phyloP scores from a whole-genome alignment of 768 basidiomycete genomes.

The Phallus indusiatus region DNA sequence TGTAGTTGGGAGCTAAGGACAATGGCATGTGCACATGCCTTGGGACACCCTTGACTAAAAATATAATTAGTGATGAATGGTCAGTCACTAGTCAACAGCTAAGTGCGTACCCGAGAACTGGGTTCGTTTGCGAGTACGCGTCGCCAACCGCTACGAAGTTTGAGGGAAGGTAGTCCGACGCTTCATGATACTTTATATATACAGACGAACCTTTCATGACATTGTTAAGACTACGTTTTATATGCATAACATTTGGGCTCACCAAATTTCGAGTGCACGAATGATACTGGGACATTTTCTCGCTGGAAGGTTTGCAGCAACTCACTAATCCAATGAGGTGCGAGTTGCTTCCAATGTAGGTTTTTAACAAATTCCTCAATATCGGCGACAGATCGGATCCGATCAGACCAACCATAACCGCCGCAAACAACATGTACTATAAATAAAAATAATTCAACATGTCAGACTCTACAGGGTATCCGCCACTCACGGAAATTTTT shows the following conservation, averaged over 20 bases:
- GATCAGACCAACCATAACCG: conserved; percentile 11
- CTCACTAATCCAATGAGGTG: conserved; percentile 10
- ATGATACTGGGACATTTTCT: neutral
- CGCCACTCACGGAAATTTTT: conserved; percentile 1
- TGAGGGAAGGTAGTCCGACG: conserved; percentile 11
- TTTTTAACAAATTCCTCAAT: conserved; percentile 3
- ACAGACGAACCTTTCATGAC: conserved; percentile 9
- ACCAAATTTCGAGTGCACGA: conserved; percentile 6
- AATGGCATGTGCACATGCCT: neutral
- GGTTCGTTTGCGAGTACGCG: conserved; percentile 11
- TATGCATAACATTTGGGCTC: neutral
- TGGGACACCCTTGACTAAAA: neutral
- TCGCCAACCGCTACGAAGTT: conserved; percentile 15
- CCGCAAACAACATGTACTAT: conserved; percentile 10
- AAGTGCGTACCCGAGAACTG: conserved; percentile 7
- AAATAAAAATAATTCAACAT: neutral
- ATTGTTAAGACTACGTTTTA: neutral
- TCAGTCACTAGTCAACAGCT: neutral
- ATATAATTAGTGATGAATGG: neutral
- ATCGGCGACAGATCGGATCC: conserved; percentile 5
- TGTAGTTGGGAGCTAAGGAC: neutral
- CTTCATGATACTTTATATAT: conserved; percentile 14
- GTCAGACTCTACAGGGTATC: neutral
- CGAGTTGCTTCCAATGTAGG: neutral
- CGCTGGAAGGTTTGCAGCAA: conserved; percentile 12